Percentiles rank a stretch among this genome's conserved stretches.
Evolutionary conservation across 1,284 basidiomycete genomes (phyloP).

Genomic region (Sanguinoderma infundibulare): DNA sequence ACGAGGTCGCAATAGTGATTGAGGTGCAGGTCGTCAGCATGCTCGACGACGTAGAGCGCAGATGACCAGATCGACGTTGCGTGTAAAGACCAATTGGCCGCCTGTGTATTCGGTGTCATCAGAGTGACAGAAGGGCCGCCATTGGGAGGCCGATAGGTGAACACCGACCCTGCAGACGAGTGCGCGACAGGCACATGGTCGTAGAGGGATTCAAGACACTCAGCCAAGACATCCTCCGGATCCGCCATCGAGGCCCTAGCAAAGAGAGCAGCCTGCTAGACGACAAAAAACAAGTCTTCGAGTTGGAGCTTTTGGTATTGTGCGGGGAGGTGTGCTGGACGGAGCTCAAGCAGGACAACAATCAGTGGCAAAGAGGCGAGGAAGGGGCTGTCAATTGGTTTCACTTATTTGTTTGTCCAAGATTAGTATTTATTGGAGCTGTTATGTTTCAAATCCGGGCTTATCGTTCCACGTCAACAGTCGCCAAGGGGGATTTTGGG

Average conservation of each 20-base stretch:
- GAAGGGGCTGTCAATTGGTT: no score
- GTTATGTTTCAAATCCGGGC: background rate
- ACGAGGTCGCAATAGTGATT: constrained; percentile 29
- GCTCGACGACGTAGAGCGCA: constrained; percentile 66
- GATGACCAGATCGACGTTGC: constrained; percentile 77
- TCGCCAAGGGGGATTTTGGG: background rate
- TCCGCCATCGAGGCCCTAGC: constrained; percentile 31
- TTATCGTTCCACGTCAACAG: background rate
- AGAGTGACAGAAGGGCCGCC: constrained; percentile 40
- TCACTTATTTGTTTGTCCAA: background rate
- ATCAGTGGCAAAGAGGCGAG: no score
- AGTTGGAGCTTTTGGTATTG: background rate
- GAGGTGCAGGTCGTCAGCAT: constrained; percentile 52
- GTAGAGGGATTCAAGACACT: constrained; percentile 64
- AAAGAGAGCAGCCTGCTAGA: no score
- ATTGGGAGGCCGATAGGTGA: constrained; percentile 29
- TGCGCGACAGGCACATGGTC: constrained; percentile 62
- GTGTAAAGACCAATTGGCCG: constrained; percentile 74
- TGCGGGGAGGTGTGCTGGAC: background rate
- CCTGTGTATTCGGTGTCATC: constrained; percentile 63
- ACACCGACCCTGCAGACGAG: constrained; percentile 53
- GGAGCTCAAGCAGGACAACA: background rate
- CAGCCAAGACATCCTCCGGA: constrained; percentile 67
- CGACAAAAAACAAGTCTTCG: background rate
- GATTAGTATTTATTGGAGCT: background rate